Percentiles rank a stretch among this genome's conserved stretches.
Evolutionary conservation across 2,329 filamentous ascomycete species (phyloP).

Genomic region (Colletotrichum viniferum): DNA sequence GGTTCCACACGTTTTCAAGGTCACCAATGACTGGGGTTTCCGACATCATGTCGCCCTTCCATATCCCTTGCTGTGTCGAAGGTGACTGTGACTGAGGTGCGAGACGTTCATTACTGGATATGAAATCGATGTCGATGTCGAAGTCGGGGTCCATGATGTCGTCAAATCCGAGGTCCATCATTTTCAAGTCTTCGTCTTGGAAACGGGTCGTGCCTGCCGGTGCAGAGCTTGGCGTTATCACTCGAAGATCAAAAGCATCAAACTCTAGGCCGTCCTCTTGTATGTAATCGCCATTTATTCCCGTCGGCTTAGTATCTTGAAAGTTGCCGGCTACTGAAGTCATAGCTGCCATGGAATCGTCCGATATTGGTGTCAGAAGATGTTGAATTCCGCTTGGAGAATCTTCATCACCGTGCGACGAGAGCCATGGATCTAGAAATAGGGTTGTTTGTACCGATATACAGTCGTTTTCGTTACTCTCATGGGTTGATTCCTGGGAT

Average conservation of each 20-base stretch:
- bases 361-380: background rate
- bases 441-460: background rate
- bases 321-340: background rate
- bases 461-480: background rate
- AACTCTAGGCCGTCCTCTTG: background rate
- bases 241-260: background rate
- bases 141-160: background rate
- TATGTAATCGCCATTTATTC: background rate
- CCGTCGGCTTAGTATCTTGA: background rate
- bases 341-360: background rate
- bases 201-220: background rate
- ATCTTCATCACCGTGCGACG: background rate
- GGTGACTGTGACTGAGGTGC: background rate
- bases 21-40: background rate
- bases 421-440: background rate
- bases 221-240: background rate
- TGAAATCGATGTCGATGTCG: background rate
- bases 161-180: background rate
- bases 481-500: background rate
- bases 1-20: background rate
- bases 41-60: background rate
- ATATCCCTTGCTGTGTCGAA: background rate
- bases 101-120: background rate
- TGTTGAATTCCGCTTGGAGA: background rate
- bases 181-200: background rate